These are phyloP conservation scores for Colletotrichum magnum DNA, from an alignment of 2,329 filamentous ascomycete species.

Conservation along the genomic window DNA sequence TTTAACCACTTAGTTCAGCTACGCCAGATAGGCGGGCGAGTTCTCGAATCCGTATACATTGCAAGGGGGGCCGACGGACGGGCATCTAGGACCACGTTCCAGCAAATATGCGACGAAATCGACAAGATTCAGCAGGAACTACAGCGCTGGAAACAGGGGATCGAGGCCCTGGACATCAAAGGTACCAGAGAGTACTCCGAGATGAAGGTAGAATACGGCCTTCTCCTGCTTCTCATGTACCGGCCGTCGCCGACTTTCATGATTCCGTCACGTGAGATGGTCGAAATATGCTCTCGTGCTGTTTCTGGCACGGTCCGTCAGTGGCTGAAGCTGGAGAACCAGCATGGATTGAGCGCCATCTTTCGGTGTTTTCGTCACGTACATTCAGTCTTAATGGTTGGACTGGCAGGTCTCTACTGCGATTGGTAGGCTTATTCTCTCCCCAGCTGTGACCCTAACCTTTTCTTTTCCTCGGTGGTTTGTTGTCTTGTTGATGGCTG, in stretches of 20 bases:
- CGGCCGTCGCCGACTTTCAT: constrained; percentile 46
- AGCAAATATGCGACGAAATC: constrained; percentile 43
- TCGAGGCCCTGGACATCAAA: constrained; percentile 41
- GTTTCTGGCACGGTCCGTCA: constrained; percentile 43
- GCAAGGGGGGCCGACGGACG: constrained; percentile 43
- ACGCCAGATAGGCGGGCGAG: constrained; percentile 42
- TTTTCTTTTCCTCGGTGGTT: background rate
- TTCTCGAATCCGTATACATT: constrained; percentile 46
- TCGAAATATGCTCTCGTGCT: constrained; percentile 43
- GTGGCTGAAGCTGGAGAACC: constrained; percentile 40
- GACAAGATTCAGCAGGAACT: constrained; percentile 41
- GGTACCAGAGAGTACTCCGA: constrained; percentile 44
- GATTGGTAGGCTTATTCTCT: constrained; percentile 42
- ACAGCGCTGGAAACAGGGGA: constrained; percentile 42
- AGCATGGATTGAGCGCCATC: constrained; percentile 41
- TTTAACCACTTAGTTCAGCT: constrained; percentile 41
- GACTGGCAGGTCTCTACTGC: constrained; percentile 45
- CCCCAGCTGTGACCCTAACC: too few relatives aligned
- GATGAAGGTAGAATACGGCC: constrained; percentile 45
- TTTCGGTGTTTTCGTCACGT: constrained; percentile 43
- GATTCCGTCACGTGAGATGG: constrained; percentile 44
- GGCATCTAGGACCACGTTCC: constrained; percentile 42
- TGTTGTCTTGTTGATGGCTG: background rate
- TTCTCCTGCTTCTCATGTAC: constrained; percentile 43
- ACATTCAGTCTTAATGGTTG: constrained; percentile 43